Conservation (phyloP, 2,329 filamentous ascomycete genomes). For the Beauveria asiatica region DNA sequence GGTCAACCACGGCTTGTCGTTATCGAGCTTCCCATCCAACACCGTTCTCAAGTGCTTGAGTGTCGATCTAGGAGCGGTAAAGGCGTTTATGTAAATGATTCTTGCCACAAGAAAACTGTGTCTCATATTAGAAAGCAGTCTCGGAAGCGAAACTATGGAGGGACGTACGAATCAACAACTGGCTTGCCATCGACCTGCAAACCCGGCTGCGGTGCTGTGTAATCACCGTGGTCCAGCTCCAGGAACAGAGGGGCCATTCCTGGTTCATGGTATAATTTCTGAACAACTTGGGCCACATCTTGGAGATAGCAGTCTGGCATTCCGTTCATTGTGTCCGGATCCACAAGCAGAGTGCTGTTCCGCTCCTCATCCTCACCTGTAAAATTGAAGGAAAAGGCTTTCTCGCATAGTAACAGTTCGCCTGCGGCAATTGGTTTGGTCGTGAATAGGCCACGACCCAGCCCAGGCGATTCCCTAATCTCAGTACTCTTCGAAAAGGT, state of each 20-base stretch:
- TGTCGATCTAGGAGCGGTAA: not conserved
- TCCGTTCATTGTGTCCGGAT: not conserved
- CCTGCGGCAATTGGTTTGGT: not conserved
- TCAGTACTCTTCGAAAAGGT: not conserved
- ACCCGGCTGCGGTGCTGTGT: not conserved
- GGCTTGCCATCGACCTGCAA: not conserved
- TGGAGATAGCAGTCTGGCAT: not conserved
- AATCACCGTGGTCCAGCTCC: not conserved
- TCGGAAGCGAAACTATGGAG: not conserved
- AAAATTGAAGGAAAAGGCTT: not conserved
- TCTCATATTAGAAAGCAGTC: not conserved
- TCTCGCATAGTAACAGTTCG: not conserved
- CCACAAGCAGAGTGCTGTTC: not conserved
- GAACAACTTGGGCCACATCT: not conserved
- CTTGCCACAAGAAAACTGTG: not conserved
- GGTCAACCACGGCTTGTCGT: not conserved
- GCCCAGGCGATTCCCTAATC: not conserved
- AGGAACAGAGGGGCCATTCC: not conserved
- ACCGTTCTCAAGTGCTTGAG: not conserved
- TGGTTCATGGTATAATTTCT: not conserved
- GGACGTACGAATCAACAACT: not conserved
- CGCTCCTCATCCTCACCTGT: not conserved
- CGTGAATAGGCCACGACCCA: not conserved
- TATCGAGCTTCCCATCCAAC: not conserved
- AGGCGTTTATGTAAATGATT: not conserved